These are phyloP conservation scores for Chloromonas sp. DNA, from an alignment of 163 green algal genomes.

Conservation along the genomic window DNA sequence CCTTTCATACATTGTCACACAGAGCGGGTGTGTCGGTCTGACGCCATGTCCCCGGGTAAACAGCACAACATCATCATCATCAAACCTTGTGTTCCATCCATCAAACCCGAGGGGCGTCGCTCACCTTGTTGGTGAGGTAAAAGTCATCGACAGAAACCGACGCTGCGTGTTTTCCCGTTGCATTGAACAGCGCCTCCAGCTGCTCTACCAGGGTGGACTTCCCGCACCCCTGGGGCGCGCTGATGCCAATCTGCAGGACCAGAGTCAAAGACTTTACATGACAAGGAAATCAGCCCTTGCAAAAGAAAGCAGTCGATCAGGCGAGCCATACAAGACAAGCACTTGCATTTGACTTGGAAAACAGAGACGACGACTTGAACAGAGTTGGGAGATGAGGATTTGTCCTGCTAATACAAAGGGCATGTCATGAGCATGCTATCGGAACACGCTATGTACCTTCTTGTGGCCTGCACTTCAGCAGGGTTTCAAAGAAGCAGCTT, in stretches of 20 bases:
- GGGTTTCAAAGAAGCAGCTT: too few species aligned
- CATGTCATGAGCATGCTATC: background rate
- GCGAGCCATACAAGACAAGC: background rate
- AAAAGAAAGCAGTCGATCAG: background rate
- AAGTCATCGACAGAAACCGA: conserved; percentile 98
- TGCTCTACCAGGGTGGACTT: conserved; percentile 94
- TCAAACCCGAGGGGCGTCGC: too few species aligned
- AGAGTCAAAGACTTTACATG: background rate
- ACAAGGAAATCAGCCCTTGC: background rate
- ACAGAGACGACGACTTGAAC: background rate
- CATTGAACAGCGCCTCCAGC: conserved; percentile 75
- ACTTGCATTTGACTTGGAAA: background rate
- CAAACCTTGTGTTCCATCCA: too few species aligned
- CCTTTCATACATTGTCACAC: too few species aligned
- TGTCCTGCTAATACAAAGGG: background rate
- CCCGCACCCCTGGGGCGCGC: conserved; percentile 92
- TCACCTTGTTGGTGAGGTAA: conserved; percentile 76
- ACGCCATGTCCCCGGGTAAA: too few species aligned
- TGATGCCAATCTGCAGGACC: conserved; percentile 72
- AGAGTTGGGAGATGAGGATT: background rate
- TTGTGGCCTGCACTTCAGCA: too few species aligned
- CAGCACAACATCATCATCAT: too few species aligned
- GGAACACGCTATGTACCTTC: too few species aligned
- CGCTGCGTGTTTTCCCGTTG: conserved; percentile 30
- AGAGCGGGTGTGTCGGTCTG: too few species aligned